A percentile compares a stretch with the other conserved stretches of the same genome.
phyloP scores from a whole-genome alignment of 805 yeast genomes.

The Starmerella riodocensis region DNA sequence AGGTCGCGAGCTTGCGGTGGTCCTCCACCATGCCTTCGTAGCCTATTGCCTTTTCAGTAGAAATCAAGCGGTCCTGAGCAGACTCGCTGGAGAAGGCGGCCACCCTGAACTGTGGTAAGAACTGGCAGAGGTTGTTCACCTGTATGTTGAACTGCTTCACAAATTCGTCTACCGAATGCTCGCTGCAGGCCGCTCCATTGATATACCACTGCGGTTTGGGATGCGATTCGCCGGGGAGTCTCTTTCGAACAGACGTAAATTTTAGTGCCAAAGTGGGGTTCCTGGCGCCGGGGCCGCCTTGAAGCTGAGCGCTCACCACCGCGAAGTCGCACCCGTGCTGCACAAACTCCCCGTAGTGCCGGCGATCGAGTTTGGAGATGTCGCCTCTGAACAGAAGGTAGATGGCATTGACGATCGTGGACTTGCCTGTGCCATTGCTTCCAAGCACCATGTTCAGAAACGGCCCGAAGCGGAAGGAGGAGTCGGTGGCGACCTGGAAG shows the following conservation, averaged over 20 bases:
- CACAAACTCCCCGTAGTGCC: constrained; percentile 15
- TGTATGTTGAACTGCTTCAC: constrained; percentile 69
- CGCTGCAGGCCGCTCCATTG: constrained; percentile 12
- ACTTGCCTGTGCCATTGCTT: constrained; percentile 93
- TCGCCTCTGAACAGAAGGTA: constrained; percentile 80
- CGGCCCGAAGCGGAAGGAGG: constrained; percentile 48
- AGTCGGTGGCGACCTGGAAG: constrained; percentile 20
- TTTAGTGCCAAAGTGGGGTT: constrained; percentile 3
- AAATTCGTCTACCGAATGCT: constrained; percentile 42
- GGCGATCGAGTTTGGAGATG: constrained; percentile 31
- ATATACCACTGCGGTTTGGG: constrained; percentile 12
- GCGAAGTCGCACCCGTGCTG: constrained; percentile 12
- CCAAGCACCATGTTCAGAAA: constrained; percentile 83
- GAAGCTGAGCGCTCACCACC: constrained; percentile 10
- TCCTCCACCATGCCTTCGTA: constrained; percentile 34
- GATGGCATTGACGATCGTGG: constrained; percentile 83
- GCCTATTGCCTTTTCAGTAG: constrained; percentile 72
- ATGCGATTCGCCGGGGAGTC: not conserved
- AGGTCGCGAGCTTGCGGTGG: constrained; percentile 40
- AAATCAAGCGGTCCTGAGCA: constrained; percentile 58
- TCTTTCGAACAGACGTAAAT: constrained; percentile 1
- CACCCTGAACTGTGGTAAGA: constrained; percentile 88
- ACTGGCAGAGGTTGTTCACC: constrained; percentile 82
- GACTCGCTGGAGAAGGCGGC: constrained; percentile 77
- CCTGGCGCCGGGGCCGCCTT: constrained; percentile 2